Conservation (phyloP, 495 filamentous ascomycete genomes). For the Penicillium arizonense region DNA sequence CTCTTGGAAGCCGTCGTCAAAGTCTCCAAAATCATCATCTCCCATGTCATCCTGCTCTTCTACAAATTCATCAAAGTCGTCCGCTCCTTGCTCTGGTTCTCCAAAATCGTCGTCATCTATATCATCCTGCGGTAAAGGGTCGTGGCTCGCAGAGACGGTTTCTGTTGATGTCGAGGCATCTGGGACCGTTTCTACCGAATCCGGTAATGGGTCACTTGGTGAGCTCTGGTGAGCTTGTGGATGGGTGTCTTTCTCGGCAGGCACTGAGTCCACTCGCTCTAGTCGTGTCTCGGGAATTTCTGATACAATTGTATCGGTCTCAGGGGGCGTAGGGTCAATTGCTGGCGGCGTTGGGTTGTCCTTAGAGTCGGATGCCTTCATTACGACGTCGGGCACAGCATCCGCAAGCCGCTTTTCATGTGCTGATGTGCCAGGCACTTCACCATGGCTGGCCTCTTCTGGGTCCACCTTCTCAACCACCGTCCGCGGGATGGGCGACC, state of each 20-base stretch:
- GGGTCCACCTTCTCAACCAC: constrained; percentile 79
- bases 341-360: constrained; percentile 17
- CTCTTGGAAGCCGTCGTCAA: constrained; percentile 82
- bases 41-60: constrained; percentile 67
- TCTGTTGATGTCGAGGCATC: constrained; percentile 40
- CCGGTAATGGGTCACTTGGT: constrained; percentile 49
- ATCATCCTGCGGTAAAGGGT: constrained; percentile 12
- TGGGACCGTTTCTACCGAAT: constrained; percentile 44
- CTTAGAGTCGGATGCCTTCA: constrained; percentile 32
- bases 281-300: constrained; percentile 47
- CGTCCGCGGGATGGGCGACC: constrained; percentile 71
- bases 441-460: constrained; percentile 69
- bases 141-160: constrained; percentile 26
- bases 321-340: constrained; percentile 14
- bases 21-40: constrained; percentile 81
- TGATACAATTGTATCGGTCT: constrained; percentile 15
- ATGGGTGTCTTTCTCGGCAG: constrained; percentile 34
- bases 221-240: constrained; percentile 42
- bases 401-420: constrained; percentile 74
- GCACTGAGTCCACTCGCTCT: constrained; percentile 38
- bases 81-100: constrained; percentile 41
- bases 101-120: constrained; percentile 33
- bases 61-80: constrained; percentile 97
- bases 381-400: constrained; percentile 74
- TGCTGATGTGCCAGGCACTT: constrained; percentile 81